Percentiles rank a stretch among this genome's conserved stretches.
Conservation (phyloP, 2,329 filamentous ascomycete species). For the Hypomyces rosellus region DNA sequence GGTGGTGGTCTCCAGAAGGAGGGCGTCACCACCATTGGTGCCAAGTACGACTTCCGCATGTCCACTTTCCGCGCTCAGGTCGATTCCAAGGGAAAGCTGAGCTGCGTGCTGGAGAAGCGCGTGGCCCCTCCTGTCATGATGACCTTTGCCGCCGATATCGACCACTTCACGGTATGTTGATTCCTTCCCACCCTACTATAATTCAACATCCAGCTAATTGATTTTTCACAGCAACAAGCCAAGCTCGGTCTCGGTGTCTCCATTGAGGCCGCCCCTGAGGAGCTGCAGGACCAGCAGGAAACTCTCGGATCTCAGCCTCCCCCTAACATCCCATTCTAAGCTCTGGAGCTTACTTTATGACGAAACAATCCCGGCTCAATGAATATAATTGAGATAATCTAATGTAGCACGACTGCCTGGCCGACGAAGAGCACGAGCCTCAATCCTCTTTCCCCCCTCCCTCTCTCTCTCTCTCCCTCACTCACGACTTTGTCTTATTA, state of each 20-base stretch:
- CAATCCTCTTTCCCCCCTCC: constrained; percentile 16
- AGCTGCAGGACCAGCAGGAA: constrained; percentile 81
- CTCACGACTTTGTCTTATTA: constrained; percentile 25
- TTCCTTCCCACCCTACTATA: neutral
- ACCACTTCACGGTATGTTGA: constrained; percentile 80
- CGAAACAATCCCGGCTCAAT: constrained; percentile 13
- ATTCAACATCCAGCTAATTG: constrained; percentile 5
- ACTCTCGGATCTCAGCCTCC: constrained; percentile 42
- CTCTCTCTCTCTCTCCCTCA: constrained; percentile 3
- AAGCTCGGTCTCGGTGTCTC: constrained; percentile 94
- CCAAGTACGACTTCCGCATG: constrained; percentile 97
- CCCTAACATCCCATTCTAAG: constrained; percentile 61
- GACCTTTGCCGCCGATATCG: constrained; percentile 93
- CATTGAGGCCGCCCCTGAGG: constrained; percentile 77
- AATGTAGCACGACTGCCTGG: constrained; percentile 21
- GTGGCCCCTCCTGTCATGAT: constrained; percentile 88
- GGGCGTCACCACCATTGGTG: constrained; percentile 82
- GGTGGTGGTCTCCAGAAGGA: constrained; percentile 73
- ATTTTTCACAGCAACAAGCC: constrained; percentile 66
- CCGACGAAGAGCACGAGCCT: constrained; percentile 12
- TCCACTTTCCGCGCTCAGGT: constrained; percentile 94
- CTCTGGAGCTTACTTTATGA: constrained; percentile 6
- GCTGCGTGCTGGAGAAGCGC: constrained; percentile 89
- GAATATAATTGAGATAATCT: constrained; percentile 19
- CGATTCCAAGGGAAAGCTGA: constrained; percentile 90